A percentile compares a stretch with the other conserved stretches of the same genome.
Conservation (phyloP, 805 yeast genomes). For the Lipomyces yamadae region DNA sequence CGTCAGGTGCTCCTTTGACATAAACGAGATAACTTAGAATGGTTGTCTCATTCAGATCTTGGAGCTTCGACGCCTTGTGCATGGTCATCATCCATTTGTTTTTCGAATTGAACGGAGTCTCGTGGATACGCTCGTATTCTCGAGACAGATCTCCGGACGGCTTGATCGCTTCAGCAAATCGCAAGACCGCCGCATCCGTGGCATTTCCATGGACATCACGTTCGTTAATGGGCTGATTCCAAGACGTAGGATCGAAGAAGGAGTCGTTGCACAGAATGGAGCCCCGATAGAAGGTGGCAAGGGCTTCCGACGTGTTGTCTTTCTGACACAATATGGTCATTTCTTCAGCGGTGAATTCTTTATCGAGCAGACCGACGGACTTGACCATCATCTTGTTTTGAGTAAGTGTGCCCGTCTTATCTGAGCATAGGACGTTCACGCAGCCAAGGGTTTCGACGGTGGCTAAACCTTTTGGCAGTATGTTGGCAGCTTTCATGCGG, state of each 20-base stretch:
- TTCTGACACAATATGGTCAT: too few species aligned
- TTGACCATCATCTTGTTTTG: too few species aligned
- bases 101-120: constrained; percentile 53
- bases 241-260: constrained; percentile 29
- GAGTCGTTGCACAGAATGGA: constrained; percentile 35
- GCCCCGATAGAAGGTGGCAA: constrained; percentile 6
- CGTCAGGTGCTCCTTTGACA: too few species aligned
- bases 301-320: constrained; percentile 14
- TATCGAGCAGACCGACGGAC: too few species aligned
- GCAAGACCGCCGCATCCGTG: constrained; percentile 53
- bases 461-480: too few species aligned
- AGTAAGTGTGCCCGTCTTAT: constrained; percentile 56
- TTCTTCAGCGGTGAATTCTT: too few species aligned
- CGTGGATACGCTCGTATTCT: constrained; percentile 40
- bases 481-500: too few species aligned
- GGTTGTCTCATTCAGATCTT: too few species aligned
- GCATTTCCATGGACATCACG: constrained; percentile 52
- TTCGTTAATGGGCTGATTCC: constrained; percentile 22
- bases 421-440: constrained; percentile 55
- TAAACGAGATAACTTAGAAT: too few species aligned
- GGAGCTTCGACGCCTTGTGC: too few species aligned
- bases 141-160: neutral
- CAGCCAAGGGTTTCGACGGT: too few species aligned
- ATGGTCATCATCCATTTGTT: constrained; percentile 46
- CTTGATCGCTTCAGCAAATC: constrained; percentile 44